These are phyloP conservation scores for Solanum pinnatisectum DNA, from an alignment of 257 asterid genomes.

Conservation along the genomic window DNA sequence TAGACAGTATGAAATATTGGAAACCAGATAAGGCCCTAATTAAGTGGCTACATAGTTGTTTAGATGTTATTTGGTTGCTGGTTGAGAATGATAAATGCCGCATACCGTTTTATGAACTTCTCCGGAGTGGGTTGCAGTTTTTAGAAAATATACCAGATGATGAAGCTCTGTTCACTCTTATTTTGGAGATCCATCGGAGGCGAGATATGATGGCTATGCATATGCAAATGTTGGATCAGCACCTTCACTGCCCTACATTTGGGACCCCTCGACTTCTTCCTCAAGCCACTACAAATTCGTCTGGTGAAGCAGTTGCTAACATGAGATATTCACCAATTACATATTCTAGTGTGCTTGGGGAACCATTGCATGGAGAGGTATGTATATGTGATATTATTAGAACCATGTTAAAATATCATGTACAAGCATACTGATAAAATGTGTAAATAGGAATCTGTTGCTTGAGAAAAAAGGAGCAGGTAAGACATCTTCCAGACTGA, in stretches of 20 bases:
- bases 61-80: conserved; percentile 88
- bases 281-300: conserved; percentile 59
- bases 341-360: conserved; percentile 97
- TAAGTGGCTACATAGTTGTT: conserved; percentile 94
- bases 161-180: conserved; percentile 90
- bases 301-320: conserved; percentile 74
- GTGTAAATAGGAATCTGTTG: not conserved
- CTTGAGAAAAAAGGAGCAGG: not conserved
- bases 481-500: not conserved
- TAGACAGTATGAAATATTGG: conserved; percentile 54
- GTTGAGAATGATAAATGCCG: conserved; percentile 79
- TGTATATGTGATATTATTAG: conserved; percentile 5
- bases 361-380: conserved; percentile 99
- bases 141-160: conserved; percentile 94
- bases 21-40: conserved; percentile 71
- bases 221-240: conserved; percentile 98
- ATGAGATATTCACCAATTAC: conserved; percentile 92
- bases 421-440: not conserved
- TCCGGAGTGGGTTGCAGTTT: conserved; percentile 85
- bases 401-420: not conserved
- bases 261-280: conserved; percentile 91
- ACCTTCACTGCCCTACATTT: conserved; percentile 96
- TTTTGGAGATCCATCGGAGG: conserved; percentile 87
- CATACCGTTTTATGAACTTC: conserved; percentile 88
- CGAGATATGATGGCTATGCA: conserved; percentile 96